phyloP scores from a whole-genome alignment of 257 asterid species.

The Rhazya stricta region DNA sequence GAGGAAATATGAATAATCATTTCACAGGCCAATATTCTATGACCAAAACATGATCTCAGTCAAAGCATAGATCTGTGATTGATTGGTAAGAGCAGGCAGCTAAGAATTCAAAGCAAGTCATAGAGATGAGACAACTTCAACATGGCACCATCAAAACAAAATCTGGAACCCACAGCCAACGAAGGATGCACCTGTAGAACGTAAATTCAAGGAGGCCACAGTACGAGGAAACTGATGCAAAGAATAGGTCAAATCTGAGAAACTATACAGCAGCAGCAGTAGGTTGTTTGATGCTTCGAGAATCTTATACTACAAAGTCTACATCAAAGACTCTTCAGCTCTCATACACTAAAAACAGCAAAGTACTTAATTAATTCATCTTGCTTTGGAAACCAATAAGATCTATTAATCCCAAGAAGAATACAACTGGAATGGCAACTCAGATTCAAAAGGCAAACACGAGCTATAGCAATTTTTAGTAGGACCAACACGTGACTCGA shows the following conservation, averaged over 20 bases:
- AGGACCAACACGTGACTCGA: conserved; percentile 15
- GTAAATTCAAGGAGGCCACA: not conserved
- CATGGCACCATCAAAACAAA: not conserved
- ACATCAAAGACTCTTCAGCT: not conserved
- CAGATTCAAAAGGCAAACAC: not conserved
- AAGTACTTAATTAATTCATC: not conserved
- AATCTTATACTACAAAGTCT: not conserved
- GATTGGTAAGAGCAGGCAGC: not conserved
- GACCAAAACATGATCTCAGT: not conserved
- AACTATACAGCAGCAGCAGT: not conserved
- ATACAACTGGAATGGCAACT: not conserved
- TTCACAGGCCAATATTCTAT: not conserved
- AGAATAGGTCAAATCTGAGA: not conserved
- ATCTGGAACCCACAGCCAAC: not conserved
- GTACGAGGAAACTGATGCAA: not conserved
- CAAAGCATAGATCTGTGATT: not conserved
- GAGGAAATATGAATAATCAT: not conserved
- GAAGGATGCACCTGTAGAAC: not conserved
- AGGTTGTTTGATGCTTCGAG: not conserved
- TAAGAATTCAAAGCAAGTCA: conserved; percentile 1
- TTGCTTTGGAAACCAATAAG: not conserved
- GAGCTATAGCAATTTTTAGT: not conserved
- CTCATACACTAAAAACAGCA: not conserved
- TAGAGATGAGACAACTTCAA: not conserved
- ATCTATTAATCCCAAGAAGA: not conserved